phyloP scores from a whole-genome alignment of 345 rosid genomes.

The Populus pruinosa region DNA sequence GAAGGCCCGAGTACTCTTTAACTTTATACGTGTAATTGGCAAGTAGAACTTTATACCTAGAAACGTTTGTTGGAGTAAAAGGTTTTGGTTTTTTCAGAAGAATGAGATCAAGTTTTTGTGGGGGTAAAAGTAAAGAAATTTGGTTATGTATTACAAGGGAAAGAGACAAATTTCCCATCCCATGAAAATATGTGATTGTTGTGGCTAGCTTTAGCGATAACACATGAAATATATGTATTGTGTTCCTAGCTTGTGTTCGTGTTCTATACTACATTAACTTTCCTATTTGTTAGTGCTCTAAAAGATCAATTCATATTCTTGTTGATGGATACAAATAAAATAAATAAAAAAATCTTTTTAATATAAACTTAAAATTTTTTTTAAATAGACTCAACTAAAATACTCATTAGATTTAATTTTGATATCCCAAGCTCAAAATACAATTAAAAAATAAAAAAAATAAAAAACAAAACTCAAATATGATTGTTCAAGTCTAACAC shows the following conservation, averaged over 20 bases:
- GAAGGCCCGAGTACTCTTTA: no score
- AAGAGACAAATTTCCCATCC: background rate
- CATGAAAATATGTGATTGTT: background rate
- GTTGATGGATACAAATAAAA: no score
- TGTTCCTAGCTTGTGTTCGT: background rate
- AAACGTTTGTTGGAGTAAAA: no score
- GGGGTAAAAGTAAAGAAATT: background rate
- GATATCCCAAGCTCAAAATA: no score
- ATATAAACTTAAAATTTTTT: rapidly evolving
- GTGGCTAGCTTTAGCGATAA: background rate
- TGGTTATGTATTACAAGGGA: background rate
- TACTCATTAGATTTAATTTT: no score
- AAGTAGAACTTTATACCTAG: background rate
- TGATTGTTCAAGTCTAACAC: no score
- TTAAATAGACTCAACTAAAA: no score
- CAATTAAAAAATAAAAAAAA: rapidly evolving
- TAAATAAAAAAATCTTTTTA: no score
- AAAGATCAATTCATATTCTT: background rate
- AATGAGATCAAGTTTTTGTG: no score
- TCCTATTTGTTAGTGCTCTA: no score
- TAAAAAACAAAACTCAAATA: no score
- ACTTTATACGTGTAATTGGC: background rate
- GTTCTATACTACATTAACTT: background rate
- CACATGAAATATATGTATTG: background rate
- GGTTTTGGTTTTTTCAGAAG: no score